A percentile compares a stretch with the other conserved stretches of the same genome.
These are phyloP conservation scores for Fusarium praegraminearum DNA, from an alignment of 2,329 filamentous ascomycete genomes.

Conservation along the genomic window DNA sequence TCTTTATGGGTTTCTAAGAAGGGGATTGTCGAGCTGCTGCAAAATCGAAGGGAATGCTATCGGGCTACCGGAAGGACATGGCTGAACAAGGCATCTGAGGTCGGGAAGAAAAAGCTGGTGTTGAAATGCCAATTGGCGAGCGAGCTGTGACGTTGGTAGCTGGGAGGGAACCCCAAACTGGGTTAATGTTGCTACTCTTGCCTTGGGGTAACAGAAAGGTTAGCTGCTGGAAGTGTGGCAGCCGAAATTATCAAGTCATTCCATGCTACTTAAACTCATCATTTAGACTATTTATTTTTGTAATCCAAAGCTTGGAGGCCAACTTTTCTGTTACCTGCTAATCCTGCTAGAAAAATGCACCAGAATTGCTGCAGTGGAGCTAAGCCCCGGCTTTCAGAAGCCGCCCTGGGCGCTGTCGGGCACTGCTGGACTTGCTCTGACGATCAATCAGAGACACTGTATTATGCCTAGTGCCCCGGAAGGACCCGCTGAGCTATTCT, in stretches of 20 bases:
- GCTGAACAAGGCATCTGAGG: conserved; percentile 19
- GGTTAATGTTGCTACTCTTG: conserved; percentile 29
- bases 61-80: conserved; percentile 44
- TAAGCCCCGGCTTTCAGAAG: conserved; percentile 36
- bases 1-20: conserved; percentile 10
- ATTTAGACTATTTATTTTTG: not conserved
- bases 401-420: conserved; percentile 27
- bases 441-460: conserved; percentile 46
- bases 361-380: conserved; percentile 26
- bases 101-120: conserved; percentile 31
- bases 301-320: not conserved
- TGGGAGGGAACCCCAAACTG: conserved; percentile 36
- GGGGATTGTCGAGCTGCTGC: conserved; percentile 9
- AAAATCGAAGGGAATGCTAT: conserved; percentile 10
- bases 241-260: not conserved
- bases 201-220: not conserved
- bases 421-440: conserved; percentile 17
- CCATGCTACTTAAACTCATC: not conserved
- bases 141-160: conserved; percentile 41
- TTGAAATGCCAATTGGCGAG: conserved; percentile 40
- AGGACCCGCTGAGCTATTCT: conserved; percentile 44
- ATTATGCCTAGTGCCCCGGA: conserved; percentile 49
- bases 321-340: conserved; percentile 3
- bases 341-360: conserved; percentile 36
- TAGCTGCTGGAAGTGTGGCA: not conserved